phyloP scores from a whole-genome alignment of 345 rosid genomes.

The Carallia pectinifolia region DNA sequence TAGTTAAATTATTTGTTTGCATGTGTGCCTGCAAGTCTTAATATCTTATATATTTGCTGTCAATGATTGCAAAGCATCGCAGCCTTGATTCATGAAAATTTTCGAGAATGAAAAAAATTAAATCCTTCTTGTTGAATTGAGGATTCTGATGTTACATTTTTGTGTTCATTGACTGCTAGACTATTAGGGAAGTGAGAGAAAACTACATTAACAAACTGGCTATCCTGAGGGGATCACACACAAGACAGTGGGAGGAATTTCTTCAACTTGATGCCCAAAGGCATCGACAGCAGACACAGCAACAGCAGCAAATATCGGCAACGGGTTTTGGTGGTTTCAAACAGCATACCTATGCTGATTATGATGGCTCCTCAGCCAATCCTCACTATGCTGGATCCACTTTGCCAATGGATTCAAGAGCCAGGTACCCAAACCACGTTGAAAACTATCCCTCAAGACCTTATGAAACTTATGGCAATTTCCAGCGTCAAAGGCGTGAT shows the following conservation, averaged over 20 bases:
- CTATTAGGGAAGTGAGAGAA: conserved; percentile 86
- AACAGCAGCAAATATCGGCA: conserved; percentile 53
- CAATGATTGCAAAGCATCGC: too few relatives aligned
- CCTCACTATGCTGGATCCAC: conserved; percentile 52
- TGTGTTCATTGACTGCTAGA: conserved; percentile 44
- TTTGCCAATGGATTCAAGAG: conserved; percentile 59
- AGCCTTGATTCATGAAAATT: too few relatives aligned
- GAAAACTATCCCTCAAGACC: conserved; percentile 70
- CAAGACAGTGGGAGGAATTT: conserved; percentile 84
- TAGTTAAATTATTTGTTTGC: not conserved
- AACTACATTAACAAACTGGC: conserved; percentile 73
- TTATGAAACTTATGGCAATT: conserved; percentile 65
- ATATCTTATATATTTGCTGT: too few relatives aligned
- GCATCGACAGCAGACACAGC: conserved; percentile 63
- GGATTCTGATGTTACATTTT: conserved; percentile 35
- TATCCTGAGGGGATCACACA: conserved; percentile 55
- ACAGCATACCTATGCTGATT: conserved; percentile 66
- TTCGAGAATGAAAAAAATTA: conserved; percentile 12
- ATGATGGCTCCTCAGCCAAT: conserved; percentile 56
- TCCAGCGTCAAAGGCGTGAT: conserved; percentile 78
- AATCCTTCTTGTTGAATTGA: conserved; percentile 5
- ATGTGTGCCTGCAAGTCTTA: too few relatives aligned
- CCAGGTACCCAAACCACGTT: conserved; percentile 55
- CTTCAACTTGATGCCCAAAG: conserved; percentile 78
- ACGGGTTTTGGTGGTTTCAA: conserved; percentile 66